Conservation (phyloP, 1,284 basidiomycete species). For the Bjerkandera adusta region DNA sequence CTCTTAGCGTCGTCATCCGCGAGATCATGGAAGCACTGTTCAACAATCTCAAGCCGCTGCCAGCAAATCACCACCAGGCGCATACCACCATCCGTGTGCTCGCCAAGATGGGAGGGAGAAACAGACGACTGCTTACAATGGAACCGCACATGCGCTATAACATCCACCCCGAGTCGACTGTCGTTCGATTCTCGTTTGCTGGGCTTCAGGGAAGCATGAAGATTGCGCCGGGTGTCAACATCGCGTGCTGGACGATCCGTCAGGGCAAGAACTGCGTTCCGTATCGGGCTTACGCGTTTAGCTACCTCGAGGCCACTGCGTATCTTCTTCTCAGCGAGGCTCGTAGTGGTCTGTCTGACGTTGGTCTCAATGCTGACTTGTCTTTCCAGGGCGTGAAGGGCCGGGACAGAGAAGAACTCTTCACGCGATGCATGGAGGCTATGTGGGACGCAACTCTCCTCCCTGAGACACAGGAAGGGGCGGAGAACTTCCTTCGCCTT, state of each 20-base stretch:
- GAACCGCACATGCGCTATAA: conserved; percentile 78
- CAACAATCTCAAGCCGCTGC: conserved; percentile 87
- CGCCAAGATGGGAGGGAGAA: conserved; percentile 95
- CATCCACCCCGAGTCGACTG: conserved; percentile 67
- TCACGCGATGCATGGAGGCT: conserved; percentile 71
- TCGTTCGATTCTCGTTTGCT: conserved; percentile 73
- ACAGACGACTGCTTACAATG: conserved; percentile 84
- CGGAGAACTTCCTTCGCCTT: conserved; percentile 65
- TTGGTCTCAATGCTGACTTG: conserved; percentile 1
- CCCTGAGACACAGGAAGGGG: conserved; percentile 67
- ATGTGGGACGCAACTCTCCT: conserved; percentile 79
- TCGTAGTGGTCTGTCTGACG: conserved; percentile 18
- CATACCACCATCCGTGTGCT: conserved; percentile 96
- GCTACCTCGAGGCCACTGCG: conserved; percentile 75
- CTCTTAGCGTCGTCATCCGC: conserved; percentile 88
- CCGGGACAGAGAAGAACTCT: conserved; percentile 76
- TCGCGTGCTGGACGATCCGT: conserved; percentile 68
- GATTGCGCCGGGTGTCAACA: conserved; percentile 67
- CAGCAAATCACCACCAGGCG: conserved; percentile 88
- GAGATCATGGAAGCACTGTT: conserved; percentile 96
- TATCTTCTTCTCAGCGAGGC: conserved; percentile 80
- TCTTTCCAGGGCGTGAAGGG: conserved; percentile 59
- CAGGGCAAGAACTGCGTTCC: conserved; percentile 49
- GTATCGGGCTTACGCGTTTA: conserved; percentile 77
- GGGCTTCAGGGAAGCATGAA: conserved; percentile 70